Base-by-base conservation (phyloP, 345 rosid genomes). In the Arabidopsis arenosa region DNA sequence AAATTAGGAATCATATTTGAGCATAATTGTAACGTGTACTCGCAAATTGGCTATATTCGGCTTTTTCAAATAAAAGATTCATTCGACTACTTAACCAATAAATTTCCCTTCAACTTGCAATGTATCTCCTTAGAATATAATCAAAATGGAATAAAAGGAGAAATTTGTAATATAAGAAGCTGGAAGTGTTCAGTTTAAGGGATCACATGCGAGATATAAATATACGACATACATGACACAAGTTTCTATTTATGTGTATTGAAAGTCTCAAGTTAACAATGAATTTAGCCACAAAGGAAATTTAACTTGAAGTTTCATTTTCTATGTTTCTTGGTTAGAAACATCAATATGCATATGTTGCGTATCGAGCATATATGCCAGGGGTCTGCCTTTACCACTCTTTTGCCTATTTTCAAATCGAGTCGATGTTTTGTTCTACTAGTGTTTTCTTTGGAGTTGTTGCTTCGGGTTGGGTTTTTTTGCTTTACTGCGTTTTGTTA, bases 21-120 rank as follows among this genome's bases (percentile, higher is more conserved):
- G 75, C 70, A 76, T 63, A 44, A 10, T 43, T 63, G 65, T 76
- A 44, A 54, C 70, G 52, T 45, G 75, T 62, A 49, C 75, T 68
- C 63, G 10, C 40, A 52, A 35, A 35, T 52, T 52, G 63, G 70
- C 75, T 52, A 68, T 57, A 69, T 69, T 62, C 51, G 58, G 68
- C n/a, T 39, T 9, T 39, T 7, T 39, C 2, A 3, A 4, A 39
- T 39, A 1, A 39, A 39, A 39, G 45, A 68, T 75, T 53, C 57
- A 69, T 76, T 62, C 49, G 43, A 49, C 68, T 48, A 75, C 73
- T 48, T 75, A 65, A 56, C 66, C 49, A 36, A 8, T n/a, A 11
- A 2, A 7, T 6, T 41, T 60, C 14, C 44, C 56, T 60, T 39
- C 79, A 61, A 60, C 49, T 68, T 76, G 63, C 48, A 21, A 53